phyloP scores from a whole-genome alignment of 2,329 filamentous ascomycete genomes.

The Corinectria fuckeliana region DNA sequence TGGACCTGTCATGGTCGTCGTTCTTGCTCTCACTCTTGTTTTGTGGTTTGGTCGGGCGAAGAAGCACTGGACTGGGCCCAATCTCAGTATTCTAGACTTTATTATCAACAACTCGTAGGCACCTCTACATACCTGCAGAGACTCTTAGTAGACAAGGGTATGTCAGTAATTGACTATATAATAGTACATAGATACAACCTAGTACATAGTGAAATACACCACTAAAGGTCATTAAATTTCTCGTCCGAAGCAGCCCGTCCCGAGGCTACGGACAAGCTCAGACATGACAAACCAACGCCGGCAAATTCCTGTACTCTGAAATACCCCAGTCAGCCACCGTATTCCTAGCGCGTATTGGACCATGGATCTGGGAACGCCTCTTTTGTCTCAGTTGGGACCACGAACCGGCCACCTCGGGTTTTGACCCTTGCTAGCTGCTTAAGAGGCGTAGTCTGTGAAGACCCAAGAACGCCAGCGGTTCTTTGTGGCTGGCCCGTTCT shows the following conservation, averaged over 20 bases:
- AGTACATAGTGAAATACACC: not conserved
- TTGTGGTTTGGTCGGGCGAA: constrained; percentile 28
- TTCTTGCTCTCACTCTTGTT: constrained; percentile 26
- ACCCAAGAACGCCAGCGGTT: not conserved
- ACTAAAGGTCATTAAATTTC: not conserved
- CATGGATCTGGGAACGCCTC: not conserved
- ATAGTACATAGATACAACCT: not conserved
- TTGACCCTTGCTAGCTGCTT: not conserved
- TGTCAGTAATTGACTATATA: not conserved
- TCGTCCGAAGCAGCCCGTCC: not conserved
- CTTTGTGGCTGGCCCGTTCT: not conserved
- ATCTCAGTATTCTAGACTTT: constrained; percentile 35
- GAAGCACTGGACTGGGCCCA: constrained; percentile 33
- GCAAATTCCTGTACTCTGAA: not conserved
- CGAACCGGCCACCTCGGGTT: not conserved
- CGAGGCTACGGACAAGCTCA: not conserved
- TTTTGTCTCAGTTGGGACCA: not conserved
- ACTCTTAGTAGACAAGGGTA: not conserved
- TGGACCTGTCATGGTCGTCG: constrained; percentile 33
- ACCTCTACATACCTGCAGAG: not conserved
- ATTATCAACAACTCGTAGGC: constrained; percentile 26
- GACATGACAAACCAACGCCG: not conserved
- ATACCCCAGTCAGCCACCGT: not conserved
- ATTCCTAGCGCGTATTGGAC: no score
- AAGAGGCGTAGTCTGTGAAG: not conserved